Evolutionary conservation across 1,284 basidiomycete genomes (phyloP), one percentile per base, ranked within the genome.

Genomic region (Cryptococcus neoformans): DNA sequence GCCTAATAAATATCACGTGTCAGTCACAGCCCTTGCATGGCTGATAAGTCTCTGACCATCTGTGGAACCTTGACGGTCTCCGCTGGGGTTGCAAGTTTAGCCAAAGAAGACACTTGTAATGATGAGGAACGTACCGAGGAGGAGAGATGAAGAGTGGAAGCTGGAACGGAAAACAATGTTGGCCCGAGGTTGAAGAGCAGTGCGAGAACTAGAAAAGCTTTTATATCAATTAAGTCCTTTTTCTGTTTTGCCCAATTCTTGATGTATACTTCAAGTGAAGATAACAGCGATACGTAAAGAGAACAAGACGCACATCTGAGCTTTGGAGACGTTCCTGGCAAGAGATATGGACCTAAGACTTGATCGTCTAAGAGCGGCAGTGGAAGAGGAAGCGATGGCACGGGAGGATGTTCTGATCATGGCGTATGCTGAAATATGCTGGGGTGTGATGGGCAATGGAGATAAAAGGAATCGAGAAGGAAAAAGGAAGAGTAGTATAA

Each of bases 51-150:
- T 12, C 69, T 58, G 3, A 76, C 76, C 94, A 99, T 97, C 79
- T 93, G 89, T 34, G 95, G 95, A 49, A 99, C 95, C 82, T 98
- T 94, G 72, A 99, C 85, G 57, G 89, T 90, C 79, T 94, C 88
- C 44, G 67, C 69, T 72, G 53, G 28, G 52, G 17, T 40, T 34
- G 12, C n/a, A 14, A 49, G 54, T 9, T 36, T 35, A 39, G 12
- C 3, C 48, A 9, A 34, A 6, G 37, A 44, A 28, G 44, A 10
- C 40, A 44, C 10, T 12, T n/a, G 34, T 35, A 46, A 34, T 28
- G 94, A 74, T 76, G 21, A 37, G 3, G 3, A 8, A 64, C 70
- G 50, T 55, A 73, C 71, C 68, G 55, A 63, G 64, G 41, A 64
- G 59, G 36, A 69, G 53, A n/a, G 69, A 64, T 14, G 70, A 76